These are phyloP conservation scores for Aquilaria malaccensis DNA, from an alignment of 345 rosid species.

Conservation along the genomic window DNA sequence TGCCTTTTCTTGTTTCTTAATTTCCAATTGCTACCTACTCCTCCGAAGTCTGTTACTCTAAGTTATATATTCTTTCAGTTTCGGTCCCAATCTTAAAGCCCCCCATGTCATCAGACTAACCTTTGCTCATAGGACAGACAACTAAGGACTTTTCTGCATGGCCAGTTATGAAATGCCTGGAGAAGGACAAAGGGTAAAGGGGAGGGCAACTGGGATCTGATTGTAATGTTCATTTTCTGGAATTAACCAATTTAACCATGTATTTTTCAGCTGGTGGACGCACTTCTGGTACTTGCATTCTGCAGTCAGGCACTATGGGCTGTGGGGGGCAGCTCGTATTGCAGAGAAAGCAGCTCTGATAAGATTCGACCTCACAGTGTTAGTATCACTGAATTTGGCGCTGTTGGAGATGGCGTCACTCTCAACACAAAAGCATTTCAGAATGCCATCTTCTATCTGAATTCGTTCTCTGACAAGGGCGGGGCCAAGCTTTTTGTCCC, in stretches of 20 bases:
- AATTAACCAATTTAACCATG: conserved; percentile 13
- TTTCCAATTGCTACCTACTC: too few relatives aligned
- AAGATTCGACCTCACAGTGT: conserved; percentile 86
- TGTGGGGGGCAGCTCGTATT: conserved; percentile 41
- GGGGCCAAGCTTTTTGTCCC: conserved; percentile 99
- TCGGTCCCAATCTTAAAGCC: too few relatives aligned
- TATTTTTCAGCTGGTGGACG: conserved; percentile 61
- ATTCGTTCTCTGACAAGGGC: conserved; percentile 92
- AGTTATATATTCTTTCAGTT: too few relatives aligned
- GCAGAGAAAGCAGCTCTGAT: conserved; percentile 37
- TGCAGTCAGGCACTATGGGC: conserved; percentile 38
- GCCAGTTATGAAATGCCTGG: conserved; percentile 1
- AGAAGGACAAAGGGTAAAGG: not conserved
- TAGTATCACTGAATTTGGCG: conserved; percentile 95
- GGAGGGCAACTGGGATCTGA: conserved; percentile 6
- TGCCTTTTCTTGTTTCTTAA: too few relatives aligned
- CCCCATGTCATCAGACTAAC: too few relatives aligned
- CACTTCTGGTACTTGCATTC: conserved; percentile 58
- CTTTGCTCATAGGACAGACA: too few relatives aligned
- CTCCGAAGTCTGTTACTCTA: too few relatives aligned
- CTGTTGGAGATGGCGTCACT: conserved; percentile 92
- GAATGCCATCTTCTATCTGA: conserved; percentile 95
- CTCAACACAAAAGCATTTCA: conserved; percentile 97
- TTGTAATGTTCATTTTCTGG: not conserved
- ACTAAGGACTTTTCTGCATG: not conserved